These are phyloP conservation scores for Tieghemiomyces parasiticus DNA, from an alignment of 192 early-diverging fungal genomes.

Conservation along the genomic window DNA sequence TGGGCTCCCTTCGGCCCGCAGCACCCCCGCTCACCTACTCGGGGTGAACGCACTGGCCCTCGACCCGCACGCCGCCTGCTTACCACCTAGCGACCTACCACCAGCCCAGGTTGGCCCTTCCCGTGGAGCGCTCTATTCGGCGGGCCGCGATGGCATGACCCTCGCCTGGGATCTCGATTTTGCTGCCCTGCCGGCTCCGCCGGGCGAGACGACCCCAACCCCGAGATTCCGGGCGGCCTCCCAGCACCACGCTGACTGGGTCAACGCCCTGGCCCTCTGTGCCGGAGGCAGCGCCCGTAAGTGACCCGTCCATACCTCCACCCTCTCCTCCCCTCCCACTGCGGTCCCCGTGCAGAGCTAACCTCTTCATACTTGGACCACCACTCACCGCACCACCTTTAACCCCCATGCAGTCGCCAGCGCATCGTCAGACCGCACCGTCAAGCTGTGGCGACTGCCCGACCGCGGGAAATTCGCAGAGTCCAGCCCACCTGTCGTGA, in stretches of 20 bases:
- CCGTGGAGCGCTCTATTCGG: conserved; percentile 70
- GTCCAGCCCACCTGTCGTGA: no score
- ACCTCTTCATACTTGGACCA: no score
- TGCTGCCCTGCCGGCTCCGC: conserved; percentile 14
- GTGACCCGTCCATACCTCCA: no score
- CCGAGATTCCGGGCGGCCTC: conserved; percentile 38
- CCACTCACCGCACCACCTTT: no score
- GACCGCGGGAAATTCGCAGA: no score
- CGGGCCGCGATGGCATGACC: conserved; percentile 77
- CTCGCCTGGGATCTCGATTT: conserved; percentile 63
- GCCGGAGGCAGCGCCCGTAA: conserved; percentile 46
- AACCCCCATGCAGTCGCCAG: conserved; percentile 73
- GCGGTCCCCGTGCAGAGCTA: no score
- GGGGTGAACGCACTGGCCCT: conserved; percentile 82
- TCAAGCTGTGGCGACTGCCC: conserved; percentile 61
- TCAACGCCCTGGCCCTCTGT: conserved; percentile 80
- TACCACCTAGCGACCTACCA: conserved; percentile 12
- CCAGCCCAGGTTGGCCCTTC: conserved; percentile 11
- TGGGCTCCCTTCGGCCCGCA: conserved; percentile 22
- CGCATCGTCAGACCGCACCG: conserved; percentile 83
- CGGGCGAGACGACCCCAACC: conserved; percentile 17
- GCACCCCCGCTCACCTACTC: conserved; percentile 50
- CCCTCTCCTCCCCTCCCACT: no score
- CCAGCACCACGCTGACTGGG: conserved; percentile 88
- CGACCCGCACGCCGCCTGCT: conserved; percentile 22